Conservation (phyloP, 2,329 filamentous ascomycete genomes). For the Penicillium paneum region DNA sequence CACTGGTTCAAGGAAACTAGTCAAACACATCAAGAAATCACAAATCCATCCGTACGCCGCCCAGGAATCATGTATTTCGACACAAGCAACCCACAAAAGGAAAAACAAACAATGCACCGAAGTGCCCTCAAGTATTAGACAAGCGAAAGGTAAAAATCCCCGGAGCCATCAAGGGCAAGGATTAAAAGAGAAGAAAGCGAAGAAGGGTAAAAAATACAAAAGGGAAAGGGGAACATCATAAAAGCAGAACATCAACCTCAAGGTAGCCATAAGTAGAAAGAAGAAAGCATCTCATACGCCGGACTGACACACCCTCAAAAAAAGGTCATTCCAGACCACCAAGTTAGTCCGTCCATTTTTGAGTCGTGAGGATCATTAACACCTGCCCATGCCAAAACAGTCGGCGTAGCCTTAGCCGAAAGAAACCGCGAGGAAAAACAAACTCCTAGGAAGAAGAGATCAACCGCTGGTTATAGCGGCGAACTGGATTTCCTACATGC, state of each 20-base stretch:
- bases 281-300: constrained; percentile 28
- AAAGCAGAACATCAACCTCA: constrained; percentile 22
- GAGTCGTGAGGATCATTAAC: constrained; percentile 41
- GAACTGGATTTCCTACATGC: constrained; percentile 6
- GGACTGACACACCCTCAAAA: constrained; percentile 30
- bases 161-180: constrained; percentile 12
- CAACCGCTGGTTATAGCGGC: constrained; percentile 19
- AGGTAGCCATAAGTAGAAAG: constrained; percentile 18
- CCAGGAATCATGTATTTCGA: constrained; percentile 25
- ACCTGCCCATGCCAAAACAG: constrained; percentile 39
- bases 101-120: constrained; percentile 19
- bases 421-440: constrained; percentile 14
- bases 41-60: constrained; percentile 24
- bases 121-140: constrained; percentile 26
- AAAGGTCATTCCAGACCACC: constrained; percentile 28
- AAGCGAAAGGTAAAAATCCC: constrained; percentile 21
- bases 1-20: constrained; percentile 17
- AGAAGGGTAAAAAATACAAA: constrained; percentile 20
- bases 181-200: constrained; percentile 12
- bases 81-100: constrained; percentile 19
- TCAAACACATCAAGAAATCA: constrained; percentile 15
- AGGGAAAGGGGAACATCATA: constrained; percentile 18
- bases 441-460: constrained; percentile 15
- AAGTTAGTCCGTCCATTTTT: constrained; percentile 35
- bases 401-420: constrained; percentile 25